phyloP scores from a whole-genome alignment of 306 rosid genomes.

The Vicia sativa region DNA sequence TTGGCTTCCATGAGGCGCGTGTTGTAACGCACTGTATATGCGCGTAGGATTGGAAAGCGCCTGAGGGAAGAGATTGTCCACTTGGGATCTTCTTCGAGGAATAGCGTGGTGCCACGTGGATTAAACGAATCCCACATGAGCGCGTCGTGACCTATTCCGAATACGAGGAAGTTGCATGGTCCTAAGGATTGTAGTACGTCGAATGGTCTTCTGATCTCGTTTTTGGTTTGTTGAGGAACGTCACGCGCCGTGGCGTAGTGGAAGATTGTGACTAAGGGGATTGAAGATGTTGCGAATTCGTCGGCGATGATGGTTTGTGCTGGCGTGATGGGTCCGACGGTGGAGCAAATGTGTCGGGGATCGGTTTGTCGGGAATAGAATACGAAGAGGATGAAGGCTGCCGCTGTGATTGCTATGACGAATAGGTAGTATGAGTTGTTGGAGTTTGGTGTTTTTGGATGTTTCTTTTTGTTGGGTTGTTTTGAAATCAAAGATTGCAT shows the following conservation, averaged over 20 bases:
- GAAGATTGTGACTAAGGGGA: constrained; percentile 60
- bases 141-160: constrained; percentile 83
- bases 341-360: constrained; percentile 30
- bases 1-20: constrained; percentile 65
- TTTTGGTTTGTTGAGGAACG: constrained; percentile 57
- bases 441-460: constrained; percentile 12
- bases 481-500: constrained; percentile 39
- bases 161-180: constrained; percentile 80
- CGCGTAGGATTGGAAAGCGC: constrained; percentile 57
- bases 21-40: constrained; percentile 48
- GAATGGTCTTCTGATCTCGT: constrained; percentile 58
- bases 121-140: constrained; percentile 90
- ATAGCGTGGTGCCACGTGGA: constrained; percentile 74
- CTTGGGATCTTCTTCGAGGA: constrained; percentile 77
- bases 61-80: constrained; percentile 60
- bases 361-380: constrained; percentile 26
- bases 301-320: constrained; percentile 3
- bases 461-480: constrained; percentile 40
- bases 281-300: constrained; percentile 33
- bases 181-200: constrained; percentile 56
- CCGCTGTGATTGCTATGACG: constrained; percentile 28
- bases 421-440: constrained; percentile 39
- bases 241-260: constrained; percentile 73
- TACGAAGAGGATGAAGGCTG: constrained; percentile 43
- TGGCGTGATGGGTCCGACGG: constrained; percentile 7